Evolutionary conservation across 176 grass and related monocot genomes (phyloP).

Genomic region (Zea luxurians): DNA sequence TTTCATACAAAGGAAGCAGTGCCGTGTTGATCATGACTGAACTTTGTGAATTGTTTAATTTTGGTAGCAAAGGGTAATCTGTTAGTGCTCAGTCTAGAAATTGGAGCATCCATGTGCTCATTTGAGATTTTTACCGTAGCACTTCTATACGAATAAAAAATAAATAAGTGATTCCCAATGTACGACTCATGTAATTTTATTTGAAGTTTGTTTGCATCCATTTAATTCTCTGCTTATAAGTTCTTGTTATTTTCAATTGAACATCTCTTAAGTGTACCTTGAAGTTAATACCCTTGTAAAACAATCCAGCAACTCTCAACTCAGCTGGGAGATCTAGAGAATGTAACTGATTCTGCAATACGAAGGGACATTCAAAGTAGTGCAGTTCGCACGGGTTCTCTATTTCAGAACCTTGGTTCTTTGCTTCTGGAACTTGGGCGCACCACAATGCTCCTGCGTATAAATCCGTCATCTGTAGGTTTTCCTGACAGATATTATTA

Average conservation of each 20-base stretch:
- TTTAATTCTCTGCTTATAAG: constrained; percentile 28
- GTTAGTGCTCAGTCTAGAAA: constrained; percentile 6
- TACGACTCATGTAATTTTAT: not conserved
- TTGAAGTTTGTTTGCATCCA: constrained; percentile 32
- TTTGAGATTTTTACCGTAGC: not conserved
- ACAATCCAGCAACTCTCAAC: constrained; percentile 68
- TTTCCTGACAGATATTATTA: not conserved
- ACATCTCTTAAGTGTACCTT: constrained; percentile 18
- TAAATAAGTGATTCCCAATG: not conserved
- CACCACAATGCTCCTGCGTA: constrained; percentile 70
- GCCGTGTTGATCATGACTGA: constrained; percentile 14
- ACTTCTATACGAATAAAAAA: not conserved
- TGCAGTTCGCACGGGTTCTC: constrained; percentile 51
- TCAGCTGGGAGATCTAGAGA: constrained; percentile 60
- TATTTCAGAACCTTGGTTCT: constrained; percentile 82
- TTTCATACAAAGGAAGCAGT: not conserved
- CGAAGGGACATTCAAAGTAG: constrained; percentile 64
- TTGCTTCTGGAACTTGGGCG: constrained; percentile 95
- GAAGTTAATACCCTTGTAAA: constrained; percentile 34
- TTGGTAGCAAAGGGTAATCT: constrained; percentile 26
- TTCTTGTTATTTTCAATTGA: constrained; percentile 13
- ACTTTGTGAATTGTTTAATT: constrained; percentile 3
- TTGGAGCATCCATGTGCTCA: not conserved
- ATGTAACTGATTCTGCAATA: constrained; percentile 50
- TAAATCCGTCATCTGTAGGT: constrained; percentile 66